These are phyloP conservation scores for Trichoderma endophyticum DNA, from an alignment of 2,329 filamentous ascomycete genomes.

Conservation along the genomic window DNA sequence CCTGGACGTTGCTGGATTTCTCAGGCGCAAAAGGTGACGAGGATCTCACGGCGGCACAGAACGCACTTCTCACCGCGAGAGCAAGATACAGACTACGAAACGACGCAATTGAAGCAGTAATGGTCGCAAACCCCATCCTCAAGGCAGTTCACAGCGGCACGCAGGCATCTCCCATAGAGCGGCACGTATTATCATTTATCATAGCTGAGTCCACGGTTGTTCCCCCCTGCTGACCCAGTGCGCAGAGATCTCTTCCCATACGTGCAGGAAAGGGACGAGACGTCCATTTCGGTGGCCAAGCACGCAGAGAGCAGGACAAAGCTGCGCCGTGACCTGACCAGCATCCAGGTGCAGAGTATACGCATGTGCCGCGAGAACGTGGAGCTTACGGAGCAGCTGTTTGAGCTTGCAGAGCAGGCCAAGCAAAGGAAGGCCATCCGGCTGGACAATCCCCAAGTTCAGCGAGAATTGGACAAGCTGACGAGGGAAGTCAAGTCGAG, in stretches of 20 bases:
- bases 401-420: constrained; percentile 59
- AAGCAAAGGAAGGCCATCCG: constrained; percentile 51
- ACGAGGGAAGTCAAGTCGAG: constrained; percentile 60
- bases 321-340: constrained; percentile 51
- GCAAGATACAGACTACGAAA: constrained; percentile 67
- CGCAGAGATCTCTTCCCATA: constrained; percentile 63
- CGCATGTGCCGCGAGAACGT: constrained; percentile 58
- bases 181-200: constrained; percentile 44
- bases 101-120: constrained; percentile 63
- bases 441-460: constrained; percentile 50
- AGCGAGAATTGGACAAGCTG: constrained; percentile 54
- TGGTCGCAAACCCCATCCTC: constrained; percentile 71
- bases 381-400: constrained; percentile 58
- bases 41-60: constrained; percentile 57
- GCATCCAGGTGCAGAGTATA: constrained; percentile 57
- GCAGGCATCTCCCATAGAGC: constrained; percentile 62
- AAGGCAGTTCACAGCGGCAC: constrained; percentile 71
- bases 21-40: constrained; percentile 38
- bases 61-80: constrained; percentile 66
- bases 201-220: neutral
- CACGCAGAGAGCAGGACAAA: constrained; percentile 53
- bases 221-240: constrained; percentile 14
- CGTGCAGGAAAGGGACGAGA: constrained; percentile 63
- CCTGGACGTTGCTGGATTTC: neutral
- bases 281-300: constrained; percentile 61